Conservation (phyloP, 768 basidiomycete species). For the Antrodiella citrinella region DNA sequence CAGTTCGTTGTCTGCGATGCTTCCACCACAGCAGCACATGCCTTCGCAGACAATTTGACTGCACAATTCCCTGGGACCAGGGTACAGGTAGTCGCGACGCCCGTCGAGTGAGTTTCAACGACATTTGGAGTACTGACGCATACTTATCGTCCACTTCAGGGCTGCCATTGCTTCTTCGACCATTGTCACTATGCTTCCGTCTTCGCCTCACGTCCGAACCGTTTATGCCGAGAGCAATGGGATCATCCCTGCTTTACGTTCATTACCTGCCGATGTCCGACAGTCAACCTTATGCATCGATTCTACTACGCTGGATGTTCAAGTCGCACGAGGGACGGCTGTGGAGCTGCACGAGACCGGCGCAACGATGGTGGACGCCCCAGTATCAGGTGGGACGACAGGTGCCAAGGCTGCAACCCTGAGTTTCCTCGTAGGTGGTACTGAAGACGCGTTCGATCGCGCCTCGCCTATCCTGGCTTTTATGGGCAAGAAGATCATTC, state of each 20-base stretch:
- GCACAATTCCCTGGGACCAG: constrained; percentile 50
- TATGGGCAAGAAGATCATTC: constrained; percentile 79
- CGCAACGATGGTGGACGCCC: constrained; percentile 83
- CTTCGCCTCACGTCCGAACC: constrained; percentile 75
- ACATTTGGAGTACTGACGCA: no score
- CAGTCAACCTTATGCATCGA: constrained; percentile 68
- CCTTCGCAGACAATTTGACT: constrained; percentile 50
- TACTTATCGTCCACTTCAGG: constrained; percentile 37
- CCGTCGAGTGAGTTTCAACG: constrained; percentile 54
- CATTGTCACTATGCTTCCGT: constrained; percentile 88
- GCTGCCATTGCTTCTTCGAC: constrained; percentile 56
- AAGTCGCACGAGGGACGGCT: constrained; percentile 61
- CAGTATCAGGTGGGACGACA: constrained; percentile 86
- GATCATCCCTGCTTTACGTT: constrained; percentile 55
- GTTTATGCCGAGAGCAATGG: constrained; percentile 62
- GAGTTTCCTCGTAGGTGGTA: constrained; percentile 88
- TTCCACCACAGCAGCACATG: constrained; percentile 43
- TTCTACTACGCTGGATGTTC: constrained; percentile 85
- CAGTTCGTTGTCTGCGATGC: constrained; percentile 78
- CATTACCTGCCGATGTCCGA: constrained; percentile 29
- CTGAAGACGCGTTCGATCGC: constrained; percentile 43
- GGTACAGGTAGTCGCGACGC: constrained; percentile 51
- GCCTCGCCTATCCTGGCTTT: constrained; percentile 52
- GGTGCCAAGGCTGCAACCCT: constrained; percentile 85
- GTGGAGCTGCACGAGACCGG: constrained; percentile 41